Evolutionary conservation across 306 rosid genomes (phyloP).

Genomic region (Rosa chinensis): DNA sequence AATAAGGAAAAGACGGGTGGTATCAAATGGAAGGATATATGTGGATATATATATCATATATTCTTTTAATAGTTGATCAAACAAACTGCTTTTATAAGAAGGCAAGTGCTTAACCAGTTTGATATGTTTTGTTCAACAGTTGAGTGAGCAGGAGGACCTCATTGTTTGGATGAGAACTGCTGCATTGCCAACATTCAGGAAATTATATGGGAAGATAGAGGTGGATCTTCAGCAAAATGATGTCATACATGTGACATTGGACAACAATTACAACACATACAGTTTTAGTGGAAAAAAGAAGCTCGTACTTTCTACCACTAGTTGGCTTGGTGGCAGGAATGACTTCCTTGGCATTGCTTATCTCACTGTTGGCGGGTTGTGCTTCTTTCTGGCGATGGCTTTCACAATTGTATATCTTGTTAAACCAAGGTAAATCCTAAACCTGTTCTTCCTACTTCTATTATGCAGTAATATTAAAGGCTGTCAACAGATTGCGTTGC

Average conservation of each 20-base stretch:
- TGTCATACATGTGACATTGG: conserved; percentile 35
- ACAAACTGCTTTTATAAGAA: conserved; percentile 14
- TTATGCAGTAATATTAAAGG: not conserved
- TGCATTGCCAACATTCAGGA: conserved; percentile 77
- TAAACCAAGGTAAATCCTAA: conserved; percentile 74
- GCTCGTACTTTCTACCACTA: conserved; percentile 72
- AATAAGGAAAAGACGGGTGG: not conserved
- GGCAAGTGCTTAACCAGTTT: conserved; percentile 26
- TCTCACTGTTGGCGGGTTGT: conserved; percentile 82
- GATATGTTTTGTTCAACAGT: conserved; percentile 47
- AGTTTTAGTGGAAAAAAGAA: conserved; percentile 72
- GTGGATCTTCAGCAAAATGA: conserved; percentile 53
- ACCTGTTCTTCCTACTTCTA: not conserved
- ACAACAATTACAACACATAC: conserved; percentile 67
- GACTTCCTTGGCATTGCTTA: conserved; percentile 84
- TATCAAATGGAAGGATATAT: not conserved
- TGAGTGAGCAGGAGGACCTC: conserved; percentile 73
- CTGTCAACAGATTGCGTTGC: not conserved
- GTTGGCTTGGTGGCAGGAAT: conserved; percentile 84
- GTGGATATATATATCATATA: no score
- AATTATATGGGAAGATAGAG: conserved; percentile 72
- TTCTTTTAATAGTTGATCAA: not conserved
- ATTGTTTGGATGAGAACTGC: conserved; percentile 91
- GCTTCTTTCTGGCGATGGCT: conserved; percentile 80
- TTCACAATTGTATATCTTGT: conserved; percentile 79